These are phyloP conservation scores for Colletotrichum musae DNA, from an alignment of 2,329 filamentous ascomycete genomes.

Conservation along the genomic window DNA sequence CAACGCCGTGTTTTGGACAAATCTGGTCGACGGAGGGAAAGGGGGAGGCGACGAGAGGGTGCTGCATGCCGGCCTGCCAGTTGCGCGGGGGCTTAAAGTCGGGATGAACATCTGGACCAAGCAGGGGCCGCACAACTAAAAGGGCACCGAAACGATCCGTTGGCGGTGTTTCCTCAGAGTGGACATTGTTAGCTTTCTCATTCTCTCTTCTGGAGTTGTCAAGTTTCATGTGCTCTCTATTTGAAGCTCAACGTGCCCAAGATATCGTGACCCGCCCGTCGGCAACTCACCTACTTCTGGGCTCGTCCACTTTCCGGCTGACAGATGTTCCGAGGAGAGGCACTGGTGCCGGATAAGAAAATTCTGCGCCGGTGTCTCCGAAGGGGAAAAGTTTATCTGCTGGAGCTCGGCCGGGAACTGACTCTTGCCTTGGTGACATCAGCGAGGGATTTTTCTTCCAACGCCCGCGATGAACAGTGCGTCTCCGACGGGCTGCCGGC, in stretches of 20 bases:
- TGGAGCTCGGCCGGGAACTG: not conserved
- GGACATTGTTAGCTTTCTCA: not conserved
- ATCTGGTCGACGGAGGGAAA: conserved; percentile 51
- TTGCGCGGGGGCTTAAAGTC: conserved; percentile 56
- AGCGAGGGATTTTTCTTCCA: not conserved
- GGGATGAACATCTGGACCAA: conserved; percentile 61
- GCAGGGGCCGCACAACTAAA: conserved; percentile 47
- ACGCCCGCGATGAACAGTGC: not conserved
- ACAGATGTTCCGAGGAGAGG: not conserved
- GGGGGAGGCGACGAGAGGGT: conserved; percentile 55
- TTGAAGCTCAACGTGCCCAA: conserved; percentile 9
- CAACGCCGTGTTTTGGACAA: conserved; percentile 59
- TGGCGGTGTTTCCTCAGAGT: not conserved
- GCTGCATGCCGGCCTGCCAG: conserved; percentile 56
- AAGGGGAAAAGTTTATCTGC: conserved; percentile 6
- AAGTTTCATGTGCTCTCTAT: conserved; percentile 23
- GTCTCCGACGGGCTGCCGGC: not conserved
- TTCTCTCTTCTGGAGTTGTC: not conserved
- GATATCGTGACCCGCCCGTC: not conserved
- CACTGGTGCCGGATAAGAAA: not conserved
- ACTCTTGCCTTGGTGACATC: conserved; percentile 17
- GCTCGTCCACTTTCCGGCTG: not conserved
- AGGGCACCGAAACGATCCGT: not conserved
- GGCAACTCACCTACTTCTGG: conserved; percentile 10
- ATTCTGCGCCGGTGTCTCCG: conserved; percentile 10